Base-by-base conservation (phyloP, 805 yeast species). In the Kuraishia borneana region DNA sequence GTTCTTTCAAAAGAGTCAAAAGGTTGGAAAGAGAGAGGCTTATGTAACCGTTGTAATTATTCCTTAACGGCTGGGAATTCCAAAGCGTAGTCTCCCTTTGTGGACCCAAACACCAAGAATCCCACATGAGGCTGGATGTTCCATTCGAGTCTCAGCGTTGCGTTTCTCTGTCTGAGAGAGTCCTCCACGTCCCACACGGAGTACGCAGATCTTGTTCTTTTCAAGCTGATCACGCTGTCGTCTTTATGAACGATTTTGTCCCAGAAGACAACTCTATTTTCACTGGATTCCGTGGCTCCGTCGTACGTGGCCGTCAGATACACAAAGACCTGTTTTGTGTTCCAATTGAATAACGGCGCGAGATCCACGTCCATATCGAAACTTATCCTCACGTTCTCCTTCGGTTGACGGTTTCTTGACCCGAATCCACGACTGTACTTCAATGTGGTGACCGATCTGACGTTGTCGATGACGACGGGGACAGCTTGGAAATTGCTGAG, bases 41-140 rank as follows among this genome's bases (percentile, higher is more conserved):
- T n/a, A n/a, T n/a, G n/a, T n/a, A n/a, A n/a, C n/a, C n/a, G n/a
- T n/a, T n/a, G n/a, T n/a, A n/a, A n/a, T 12, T 12, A 6, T 7
- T 6, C 13, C 12, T 28, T 28, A 7, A 16, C 30, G 14, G 14
- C 40, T 6, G 57, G 54, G 31, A 55, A 48, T 12, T 35, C 36
- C 29, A 47, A 37, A 17, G 38, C 38, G 16, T 41, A 39, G 16
- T 40, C 41, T 12, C 50, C 44, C 23, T 47, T 47, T 7, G 74
- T 66, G 35, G 69, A 67, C 3, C 95, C 96, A 54, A 63, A 82
- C 0, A 75, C 52, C 41, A 89, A 58, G 1, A 85, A 74, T 9
- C 98, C 98, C 6, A 89, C 73, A 53, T 76, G 68, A 2, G 98
- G 98, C 59, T 89, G 97, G 31, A 89, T 68, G 52, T 88, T 88